Base-by-base conservation (phyloP, 495 filamentous ascomycete genomes). In the Talaromyces ruber region DNA sequence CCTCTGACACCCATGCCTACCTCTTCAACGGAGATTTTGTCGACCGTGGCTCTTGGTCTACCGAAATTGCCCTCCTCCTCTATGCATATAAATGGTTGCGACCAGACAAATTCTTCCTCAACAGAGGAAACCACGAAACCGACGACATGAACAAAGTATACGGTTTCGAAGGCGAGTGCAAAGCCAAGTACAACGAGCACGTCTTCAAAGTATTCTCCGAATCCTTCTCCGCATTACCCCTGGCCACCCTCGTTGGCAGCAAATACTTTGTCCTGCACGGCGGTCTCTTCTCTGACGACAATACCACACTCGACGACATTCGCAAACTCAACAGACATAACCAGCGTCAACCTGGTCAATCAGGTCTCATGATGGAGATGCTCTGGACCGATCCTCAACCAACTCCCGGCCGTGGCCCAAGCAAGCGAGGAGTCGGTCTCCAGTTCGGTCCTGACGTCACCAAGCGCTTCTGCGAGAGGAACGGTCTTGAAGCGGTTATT, bases 361-460 rank as follows among this genome's bases (percentile, higher is more conserved):
- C 87, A 51, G 94, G 94, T 30, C 77, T 99, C 66, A 99, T 99
- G 94, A 98, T 99, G 94, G 94, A 99, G 74, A 99, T 99, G 95
- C 84, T 99, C 21, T 99, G 94, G 94, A 98, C 94, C 0, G 94
- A 99, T 70, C 94, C 94, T 12, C 94, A 98, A 71, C 77, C 86
- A 0, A 79, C 84, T 64, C 89, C 90, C 53, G 94, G 94, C 26
- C 85, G 94, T 58, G 91, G 92, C 8, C 95, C 93, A 22, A 96
- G 91, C 79, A 99, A 99, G 82, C 85, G 94, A 70, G 94, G 94
- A 61, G 93, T 99, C 25, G 94, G 94, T 55, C 81, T 98, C 74
- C 91, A 96, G 70, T 99, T 99, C 68, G 94, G 94, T 2, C 94
- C 94, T 0, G 94, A 99, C 73, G 85, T 99, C 56, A 99, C 94